phyloP scores from a whole-genome alignment of 2,329 filamentous ascomycete species.

The Exophiala spinifera region DNA sequence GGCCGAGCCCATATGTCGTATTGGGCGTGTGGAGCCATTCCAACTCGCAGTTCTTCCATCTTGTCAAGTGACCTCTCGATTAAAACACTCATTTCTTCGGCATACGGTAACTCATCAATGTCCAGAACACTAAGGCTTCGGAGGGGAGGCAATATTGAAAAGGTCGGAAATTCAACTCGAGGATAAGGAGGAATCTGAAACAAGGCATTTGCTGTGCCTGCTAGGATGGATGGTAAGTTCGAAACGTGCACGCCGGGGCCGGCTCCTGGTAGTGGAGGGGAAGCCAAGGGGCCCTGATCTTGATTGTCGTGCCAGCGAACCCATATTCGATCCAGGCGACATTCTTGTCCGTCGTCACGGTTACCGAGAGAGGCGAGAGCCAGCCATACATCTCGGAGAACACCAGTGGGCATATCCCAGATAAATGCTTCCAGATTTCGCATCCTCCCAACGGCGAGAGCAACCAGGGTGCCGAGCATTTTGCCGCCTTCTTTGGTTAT shows the following conservation, averaged over 20 bases:
- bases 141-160: slow-evolving; percentile 71
- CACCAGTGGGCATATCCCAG: slow-evolving; percentile 87
- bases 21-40: slow-evolving; percentile 59
- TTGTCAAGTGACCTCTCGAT: slow-evolving; percentile 66
- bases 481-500: slow-evolving; percentile 81
- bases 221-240: slow-evolving; percentile 25
- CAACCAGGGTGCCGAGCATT: slow-evolving; percentile 81
- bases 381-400: slow-evolving; percentile 76
- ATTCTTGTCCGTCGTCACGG: slow-evolving; percentile 56
- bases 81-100: slow-evolving; percentile 77
- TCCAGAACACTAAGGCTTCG: slow-evolving; percentile 74
- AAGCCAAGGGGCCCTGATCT: slow-evolving; percentile 41
- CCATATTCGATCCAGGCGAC: slow-evolving; percentile 71
- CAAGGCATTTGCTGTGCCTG: slow-evolving; percentile 21
- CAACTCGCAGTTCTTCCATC: slow-evolving; percentile 69
- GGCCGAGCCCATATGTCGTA: slow-evolving; percentile 34
- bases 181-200: slow-evolving; percentile 43
- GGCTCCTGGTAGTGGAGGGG: slow-evolving; percentile 33
- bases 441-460: slow-evolving; percentile 77
- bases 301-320: slow-evolving; percentile 80
- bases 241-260: slow-evolving; percentile 12
- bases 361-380: slow-evolving; percentile 69
- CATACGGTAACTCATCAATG: slow-evolving; percentile 76
- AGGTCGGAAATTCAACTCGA: slow-evolving; percentile 72
- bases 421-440: slow-evolving; percentile 75